Conservation (phyloP, 192 early-diverging fungal genomes). For the Coemansia sp. region DNA sequence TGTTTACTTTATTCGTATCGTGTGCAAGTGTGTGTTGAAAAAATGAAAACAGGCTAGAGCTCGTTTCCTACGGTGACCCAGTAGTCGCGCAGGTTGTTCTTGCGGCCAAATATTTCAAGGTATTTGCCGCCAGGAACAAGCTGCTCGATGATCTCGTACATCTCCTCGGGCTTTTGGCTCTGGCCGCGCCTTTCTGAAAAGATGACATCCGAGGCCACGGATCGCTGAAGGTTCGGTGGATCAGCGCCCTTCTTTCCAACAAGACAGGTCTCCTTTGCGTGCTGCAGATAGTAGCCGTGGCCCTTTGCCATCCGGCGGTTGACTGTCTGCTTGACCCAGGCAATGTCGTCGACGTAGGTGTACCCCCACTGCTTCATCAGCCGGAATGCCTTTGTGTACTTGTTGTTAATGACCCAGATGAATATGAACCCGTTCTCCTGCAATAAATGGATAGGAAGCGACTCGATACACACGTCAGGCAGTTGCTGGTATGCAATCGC, state of each 20-base stretch:
- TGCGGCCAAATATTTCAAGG: constrained; percentile 93
- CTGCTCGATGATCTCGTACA: constrained; percentile 95
- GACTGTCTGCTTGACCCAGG: constrained; percentile 97
- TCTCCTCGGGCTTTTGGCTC: constrained; percentile 94
- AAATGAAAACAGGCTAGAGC: constrained; percentile 65
- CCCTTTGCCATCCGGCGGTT: constrained; percentile 97
- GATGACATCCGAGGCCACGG: constrained; percentile 84
- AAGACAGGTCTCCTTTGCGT: constrained; percentile 96
- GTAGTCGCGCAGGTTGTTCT: constrained; percentile 93
- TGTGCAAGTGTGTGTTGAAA: too few relatives aligned
- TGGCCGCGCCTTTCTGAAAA: constrained; percentile 92
- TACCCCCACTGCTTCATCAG: constrained; percentile 96
- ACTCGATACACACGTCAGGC: constrained; percentile 91
- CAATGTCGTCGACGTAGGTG: constrained; percentile 91
- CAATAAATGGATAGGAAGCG: constrained; percentile 82
- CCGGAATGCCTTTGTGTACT: constrained; percentile 93
- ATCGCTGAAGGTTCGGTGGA: constrained; percentile 69
- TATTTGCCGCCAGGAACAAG: constrained; percentile 89
- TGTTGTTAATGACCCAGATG: constrained; percentile 99
- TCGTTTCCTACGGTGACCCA: constrained; percentile 98
- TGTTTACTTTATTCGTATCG: too few relatives aligned
- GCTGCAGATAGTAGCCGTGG: constrained; percentile 96
- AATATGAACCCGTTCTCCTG: constrained; percentile 90
- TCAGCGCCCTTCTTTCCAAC: constrained; percentile 87
- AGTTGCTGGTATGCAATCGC: constrained; percentile 96